These are phyloP conservation scores for Clavispora fructus DNA, from an alignment of 805 yeast species.

Conservation along the genomic window DNA sequence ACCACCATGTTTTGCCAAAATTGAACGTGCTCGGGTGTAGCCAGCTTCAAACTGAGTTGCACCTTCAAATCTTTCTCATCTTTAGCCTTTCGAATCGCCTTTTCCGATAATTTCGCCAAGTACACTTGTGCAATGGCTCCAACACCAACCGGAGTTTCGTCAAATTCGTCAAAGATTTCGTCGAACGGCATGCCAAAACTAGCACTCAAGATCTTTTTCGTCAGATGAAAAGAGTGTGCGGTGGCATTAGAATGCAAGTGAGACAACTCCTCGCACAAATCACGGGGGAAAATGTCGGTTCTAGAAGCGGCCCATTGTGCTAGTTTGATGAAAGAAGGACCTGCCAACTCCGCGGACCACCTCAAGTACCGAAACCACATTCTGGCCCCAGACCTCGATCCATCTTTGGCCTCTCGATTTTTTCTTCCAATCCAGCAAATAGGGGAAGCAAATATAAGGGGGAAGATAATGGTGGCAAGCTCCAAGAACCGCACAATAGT, in stretches of 20 bases:
- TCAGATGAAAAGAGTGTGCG: conserved; percentile 60
- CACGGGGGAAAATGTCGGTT: conserved; percentile 82
- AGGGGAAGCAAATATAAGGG: conserved; percentile 65
- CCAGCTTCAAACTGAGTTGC: conserved; percentile 12
- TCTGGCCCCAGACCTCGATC: conserved; percentile 53
- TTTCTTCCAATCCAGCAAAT: conserved; percentile 51
- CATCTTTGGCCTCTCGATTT: conserved; percentile 22
- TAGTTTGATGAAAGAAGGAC: conserved; percentile 84
- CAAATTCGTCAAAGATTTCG: conserved; percentile 76
- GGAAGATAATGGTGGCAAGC: conserved; percentile 60
- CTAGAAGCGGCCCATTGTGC: conserved; percentile 99
- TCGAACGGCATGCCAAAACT: conserved; percentile 62
- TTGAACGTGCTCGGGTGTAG: conserved; percentile 4
- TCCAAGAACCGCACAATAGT: conserved; percentile 69
- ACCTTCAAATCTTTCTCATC: conserved; percentile 19
- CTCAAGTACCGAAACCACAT: conserved; percentile 69
- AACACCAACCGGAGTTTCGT: conserved; percentile 79
- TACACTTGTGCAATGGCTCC: conserved; percentile 99
- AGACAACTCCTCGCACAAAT: conserved; percentile 71
- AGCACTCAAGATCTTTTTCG: conserved; percentile 52
- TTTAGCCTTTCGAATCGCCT: conserved; percentile 34
- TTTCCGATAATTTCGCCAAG: conserved; percentile 55
- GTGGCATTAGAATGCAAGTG: conserved; percentile 78
- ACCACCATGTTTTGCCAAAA: conserved; percentile 32
- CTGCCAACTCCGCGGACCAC: conserved; percentile 72